A percentile compares a stretch with the other conserved stretches of the same genome.
phyloP scores from a whole-genome alignment of 352 stramenopile species.

The Phytophthora tubulina region DNA sequence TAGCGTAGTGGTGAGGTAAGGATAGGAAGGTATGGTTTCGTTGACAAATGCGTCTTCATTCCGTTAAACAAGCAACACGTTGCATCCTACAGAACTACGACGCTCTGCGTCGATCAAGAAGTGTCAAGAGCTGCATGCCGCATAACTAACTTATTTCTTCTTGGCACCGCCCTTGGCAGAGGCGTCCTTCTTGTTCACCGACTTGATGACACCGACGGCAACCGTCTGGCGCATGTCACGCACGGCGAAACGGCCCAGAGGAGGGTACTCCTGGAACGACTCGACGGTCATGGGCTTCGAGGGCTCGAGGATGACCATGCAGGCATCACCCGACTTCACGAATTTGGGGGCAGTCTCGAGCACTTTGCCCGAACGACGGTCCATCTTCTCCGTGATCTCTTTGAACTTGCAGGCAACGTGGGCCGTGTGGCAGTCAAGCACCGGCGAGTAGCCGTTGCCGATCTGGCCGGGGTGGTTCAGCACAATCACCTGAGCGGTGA shows the following conservation, averaged over 20 bases:
- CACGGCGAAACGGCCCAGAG: conserved; percentile 96
- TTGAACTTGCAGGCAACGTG: conserved; percentile 97
- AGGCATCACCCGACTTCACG: conserved; percentile 96
- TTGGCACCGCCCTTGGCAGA: conserved; percentile 47
- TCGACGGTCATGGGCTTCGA: conserved; percentile 97
- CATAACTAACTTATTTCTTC: conserved; percentile 54
- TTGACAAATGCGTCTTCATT: conserved; percentile 32
- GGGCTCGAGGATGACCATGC: conserved; percentile 95
- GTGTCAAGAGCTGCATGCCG: conserved; percentile 24
- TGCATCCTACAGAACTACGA: conserved; percentile 23
- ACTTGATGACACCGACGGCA: conserved; percentile 97
- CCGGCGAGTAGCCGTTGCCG: conserved; percentile 93
- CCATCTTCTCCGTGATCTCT: conserved; percentile 96
- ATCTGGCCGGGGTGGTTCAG: conserved; percentile 97
- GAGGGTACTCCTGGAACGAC: conserved; percentile 96
- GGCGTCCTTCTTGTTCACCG: conserved; percentile 88
- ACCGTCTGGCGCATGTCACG: conserved; percentile 98
- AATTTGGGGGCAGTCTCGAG: conserved; percentile 95
- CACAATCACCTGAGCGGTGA: conserved; percentile 97
- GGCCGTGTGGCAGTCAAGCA: conserved; percentile 98
- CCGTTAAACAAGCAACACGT: conserved; percentile 21
- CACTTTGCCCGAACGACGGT: conserved; percentile 95
- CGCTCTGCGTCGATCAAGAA: conserved; percentile 30
- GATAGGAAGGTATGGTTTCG: neutral
- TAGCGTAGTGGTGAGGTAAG: too few relatives aligned